phyloP scores from a whole-genome alignment of 2,329 filamentous ascomycete genomes.

The Fusarium citri region DNA sequence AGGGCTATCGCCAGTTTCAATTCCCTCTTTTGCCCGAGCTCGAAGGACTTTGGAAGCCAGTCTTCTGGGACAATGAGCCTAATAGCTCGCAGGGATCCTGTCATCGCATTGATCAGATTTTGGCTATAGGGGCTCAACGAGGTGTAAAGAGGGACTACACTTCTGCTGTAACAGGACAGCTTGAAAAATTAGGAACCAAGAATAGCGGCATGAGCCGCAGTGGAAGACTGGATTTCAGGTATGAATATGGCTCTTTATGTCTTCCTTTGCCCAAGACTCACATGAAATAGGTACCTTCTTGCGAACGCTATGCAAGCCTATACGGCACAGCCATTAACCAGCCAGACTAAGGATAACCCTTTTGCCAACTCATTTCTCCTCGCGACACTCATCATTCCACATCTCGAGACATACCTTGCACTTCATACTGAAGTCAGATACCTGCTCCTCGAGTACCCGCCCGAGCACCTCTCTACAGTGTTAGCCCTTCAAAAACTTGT shows the following conservation, averaged over 20 bases:
- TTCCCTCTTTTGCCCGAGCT: slow-evolving; percentile 62
- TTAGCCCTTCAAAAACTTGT: slow-evolving; percentile 68
- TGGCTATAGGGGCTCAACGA: slow-evolving; percentile 69
- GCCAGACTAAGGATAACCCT: slow-evolving; percentile 65
- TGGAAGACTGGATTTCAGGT: slow-evolving; percentile 70
- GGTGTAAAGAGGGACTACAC: slow-evolving; percentile 64
- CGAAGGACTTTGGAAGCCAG: slow-evolving; percentile 64
- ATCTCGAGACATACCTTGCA: slow-evolving; percentile 69
- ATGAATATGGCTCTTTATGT: slow-evolving; percentile 34
- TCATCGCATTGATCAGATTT: slow-evolving; percentile 65
- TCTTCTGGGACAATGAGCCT: slow-evolving; percentile 57
- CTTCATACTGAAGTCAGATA: slow-evolving; percentile 65
- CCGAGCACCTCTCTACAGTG: slow-evolving; percentile 67
- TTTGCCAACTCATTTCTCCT: slow-evolving; percentile 66
- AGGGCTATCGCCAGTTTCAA: slow-evolving; percentile 61
- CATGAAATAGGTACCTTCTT: slow-evolving; percentile 64
- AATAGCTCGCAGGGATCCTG: slow-evolving; percentile 48
- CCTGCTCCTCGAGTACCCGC: slow-evolving; percentile 69
- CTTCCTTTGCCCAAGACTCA: slow-evolving; percentile 12
- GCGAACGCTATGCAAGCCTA: slow-evolving; percentile 70
- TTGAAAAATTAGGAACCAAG: slow-evolving; percentile 67
- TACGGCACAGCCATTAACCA: slow-evolving; percentile 61
- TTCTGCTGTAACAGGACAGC: slow-evolving; percentile 59
- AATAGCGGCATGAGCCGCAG: slow-evolving; percentile 62
- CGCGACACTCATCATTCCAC: slow-evolving; percentile 68